Conservation (phyloP, 2,329 filamentous ascomycete species). For the Curvularia hawaiiensis region DNA sequence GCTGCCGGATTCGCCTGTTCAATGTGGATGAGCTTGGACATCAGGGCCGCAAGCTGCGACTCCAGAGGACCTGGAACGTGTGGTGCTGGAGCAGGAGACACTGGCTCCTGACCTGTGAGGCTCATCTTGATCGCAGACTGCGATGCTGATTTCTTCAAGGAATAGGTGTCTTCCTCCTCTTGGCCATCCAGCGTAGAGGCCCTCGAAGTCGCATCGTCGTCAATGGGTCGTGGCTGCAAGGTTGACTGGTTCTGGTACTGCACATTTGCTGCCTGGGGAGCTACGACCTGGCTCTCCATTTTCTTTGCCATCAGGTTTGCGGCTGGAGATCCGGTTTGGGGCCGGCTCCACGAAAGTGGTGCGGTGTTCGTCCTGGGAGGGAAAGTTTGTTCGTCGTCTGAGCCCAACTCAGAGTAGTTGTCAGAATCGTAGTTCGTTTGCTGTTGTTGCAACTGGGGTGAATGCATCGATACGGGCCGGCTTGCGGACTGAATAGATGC, state of each 20-base stretch:
- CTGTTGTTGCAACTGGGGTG: constrained; percentile 30
- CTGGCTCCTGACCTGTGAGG: constrained; percentile 22
- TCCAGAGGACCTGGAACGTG: constrained; percentile 44
- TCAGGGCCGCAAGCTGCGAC: constrained; percentile 44
- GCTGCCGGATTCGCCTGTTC: constrained; percentile 42
- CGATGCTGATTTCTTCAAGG: constrained; percentile 38
- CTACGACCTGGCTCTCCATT: constrained; percentile 24
- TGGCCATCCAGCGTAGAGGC: constrained; percentile 42
- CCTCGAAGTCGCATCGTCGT: constrained; percentile 41
- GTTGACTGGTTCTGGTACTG: constrained; percentile 18
- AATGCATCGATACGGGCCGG: constrained; percentile 16
- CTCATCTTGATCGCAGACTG: constrained; percentile 21
- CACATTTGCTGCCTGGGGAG: constrained; percentile 19
- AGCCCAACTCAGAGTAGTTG: constrained; percentile 36
- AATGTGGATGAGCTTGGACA: constrained; percentile 47
- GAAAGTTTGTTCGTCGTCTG: constrained; percentile 31
- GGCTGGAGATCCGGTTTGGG: constrained; percentile 20
- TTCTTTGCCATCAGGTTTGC: constrained; percentile 35
- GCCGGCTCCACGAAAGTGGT: constrained; percentile 28
- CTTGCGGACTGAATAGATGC: constrained; percentile 1
- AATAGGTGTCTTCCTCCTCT: constrained; percentile 36
- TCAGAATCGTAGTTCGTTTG: constrained; percentile 40
- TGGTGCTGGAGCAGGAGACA: constrained; percentile 25
- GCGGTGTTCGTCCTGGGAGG: constrained; percentile 28
- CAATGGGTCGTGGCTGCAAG: constrained; percentile 21